Base-by-base conservation (phyloP, 1,284 basidiomycete species). In the Coniferiporia sulphurascens region DNA sequence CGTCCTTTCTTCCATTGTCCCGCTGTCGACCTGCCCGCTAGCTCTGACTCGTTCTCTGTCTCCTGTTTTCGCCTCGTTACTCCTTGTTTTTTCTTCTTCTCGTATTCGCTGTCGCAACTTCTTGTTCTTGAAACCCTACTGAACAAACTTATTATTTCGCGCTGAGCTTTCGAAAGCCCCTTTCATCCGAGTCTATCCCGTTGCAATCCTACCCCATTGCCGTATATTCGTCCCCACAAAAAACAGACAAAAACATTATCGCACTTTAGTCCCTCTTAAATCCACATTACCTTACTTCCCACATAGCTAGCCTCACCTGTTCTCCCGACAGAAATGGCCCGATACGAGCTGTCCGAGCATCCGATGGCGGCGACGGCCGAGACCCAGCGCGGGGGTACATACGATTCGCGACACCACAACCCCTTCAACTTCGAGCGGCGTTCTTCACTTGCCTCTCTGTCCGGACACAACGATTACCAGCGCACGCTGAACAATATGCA, bases 31-130 rank as follows among this genome's bases (percentile, higher is more conserved):
- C 44, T 58, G 49, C 45, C 53, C 52, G 55, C 55, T 58, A 58
- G 60, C 56, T 62, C 56, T 61, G 55, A 48, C 55, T 48, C 22
- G 55, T 48, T 55, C 60, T 62, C 60, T 58, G 60, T 58, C 55
- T 48, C 45, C 56, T 62, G 60, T 62, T 62, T 62, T 62, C 60
- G 55, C 22, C 49, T 44, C 52, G 38, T 54, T 43, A 41, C 22
- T 49, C 52, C 52, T 46, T 52, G 58, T 57, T 61, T 43, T 58
- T 62, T 13, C 13, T 13, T 38, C 21, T 60, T 53, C 51, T 13
- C 36, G 52, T 52, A 32, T 44, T 41, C 46, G 56, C 60, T 62
- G 45, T 58, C 55, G 46, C 50, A n/a, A 34, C 50, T 54, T 49
- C 13, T 53, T 36, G 36, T 52, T 27, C 53, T 55, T 21, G 22